A percentile compares a stretch with the other conserved stretches of the same genome.
phyloP scores from a whole-genome alignment of 805 yeast genomes.

The Tetrapisispora pingtungensis region DNA sequence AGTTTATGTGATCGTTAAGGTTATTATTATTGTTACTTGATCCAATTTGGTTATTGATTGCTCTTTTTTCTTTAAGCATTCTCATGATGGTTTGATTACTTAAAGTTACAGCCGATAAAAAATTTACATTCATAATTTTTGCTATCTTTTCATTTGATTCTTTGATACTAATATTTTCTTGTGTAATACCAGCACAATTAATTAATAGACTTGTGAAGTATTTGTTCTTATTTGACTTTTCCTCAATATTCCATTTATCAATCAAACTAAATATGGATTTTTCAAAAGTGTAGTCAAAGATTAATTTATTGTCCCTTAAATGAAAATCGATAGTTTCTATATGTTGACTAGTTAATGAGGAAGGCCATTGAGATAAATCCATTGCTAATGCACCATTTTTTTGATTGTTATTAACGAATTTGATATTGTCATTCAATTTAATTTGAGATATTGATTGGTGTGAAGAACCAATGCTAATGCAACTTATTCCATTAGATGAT shows the following conservation, averaged over 20 bases:
- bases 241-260: slow-evolving; percentile 5
- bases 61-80: slow-evolving; percentile 14
- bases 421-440: slow-evolving; percentile 6
- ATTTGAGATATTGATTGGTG: slow-evolving; percentile 6
- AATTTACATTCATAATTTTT: slow-evolving; percentile 21
- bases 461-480: slow-evolving; percentile 21
- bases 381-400: slow-evolving; percentile 21
- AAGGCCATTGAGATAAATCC: slow-evolving; percentile 24
- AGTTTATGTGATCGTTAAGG: too few relatives aligned
- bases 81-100: slow-evolving; percentile 14
- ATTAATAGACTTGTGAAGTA: slow-evolving; percentile 4
- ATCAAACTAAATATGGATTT: slow-evolving; percentile 6
- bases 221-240: neutral
- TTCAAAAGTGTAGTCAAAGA: too few relatives aligned
- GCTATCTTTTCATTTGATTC: slow-evolving; percentile 10
- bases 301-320: neutral
- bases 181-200: slow-evolving; percentile 28
- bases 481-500: slow-evolving; percentile 18
- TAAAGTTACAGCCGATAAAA: slow-evolving; percentile 19
- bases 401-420: slow-evolving; percentile 8
- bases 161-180: slow-evolving; percentile 16
- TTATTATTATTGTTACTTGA: neutral
- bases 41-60: neutral
- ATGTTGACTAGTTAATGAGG: slow-evolving; percentile 10
- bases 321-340: slow-evolving; percentile 12